Evolutionary conservation across 768 basidiomycete genomes (phyloP).

Genomic region (Sutorius australiensis): DNA sequence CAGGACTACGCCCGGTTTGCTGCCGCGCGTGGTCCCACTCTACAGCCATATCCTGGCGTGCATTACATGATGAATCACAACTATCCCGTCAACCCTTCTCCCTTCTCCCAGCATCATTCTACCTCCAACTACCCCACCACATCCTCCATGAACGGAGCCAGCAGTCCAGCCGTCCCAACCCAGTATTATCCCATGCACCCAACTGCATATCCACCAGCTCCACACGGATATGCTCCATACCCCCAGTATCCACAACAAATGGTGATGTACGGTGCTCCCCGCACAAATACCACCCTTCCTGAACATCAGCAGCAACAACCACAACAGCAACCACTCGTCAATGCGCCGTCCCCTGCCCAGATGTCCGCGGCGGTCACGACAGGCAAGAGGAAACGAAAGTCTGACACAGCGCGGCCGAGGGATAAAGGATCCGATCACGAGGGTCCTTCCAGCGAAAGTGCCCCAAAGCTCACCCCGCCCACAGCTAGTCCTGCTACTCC

Average conservation of each 20-base stretch:
- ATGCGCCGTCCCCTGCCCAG: constrained; percentile 32
- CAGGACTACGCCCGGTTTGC: constrained; percentile 30
- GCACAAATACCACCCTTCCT: constrained; percentile 35
- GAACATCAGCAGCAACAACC: constrained; percentile 30
- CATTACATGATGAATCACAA: constrained; percentile 67
- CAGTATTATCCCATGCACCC: constrained; percentile 60
- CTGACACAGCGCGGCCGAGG: constrained; percentile 36
- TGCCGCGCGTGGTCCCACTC: constrained; percentile 39
- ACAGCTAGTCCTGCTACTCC: constrained; percentile 28
- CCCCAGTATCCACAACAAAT: constrained; percentile 54
- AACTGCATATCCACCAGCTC: constrained; percentile 42
- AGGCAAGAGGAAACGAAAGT: constrained; percentile 66
- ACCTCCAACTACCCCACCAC: constrained; percentile 34
- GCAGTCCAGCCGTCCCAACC: constrained; percentile 37
- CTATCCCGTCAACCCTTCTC: constrained; percentile 59
- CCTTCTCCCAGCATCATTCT: constrained; percentile 41
- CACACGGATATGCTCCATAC: constrained; percentile 52
- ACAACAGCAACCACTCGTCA: constrained; percentile 30
- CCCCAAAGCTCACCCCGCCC: constrained; percentile 32
- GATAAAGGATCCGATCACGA: constrained; percentile 63
- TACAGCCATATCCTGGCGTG: constrained; percentile 54
- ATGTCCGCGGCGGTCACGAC: constrained; percentile 30
- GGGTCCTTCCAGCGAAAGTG: constrained; percentile 45
- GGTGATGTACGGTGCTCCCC: constrained; percentile 60
- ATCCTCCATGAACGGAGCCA: constrained; percentile 37